phyloP scores from a whole-genome alignment of 768 basidiomycete species.

The Kockovaella imperatae region DNA sequence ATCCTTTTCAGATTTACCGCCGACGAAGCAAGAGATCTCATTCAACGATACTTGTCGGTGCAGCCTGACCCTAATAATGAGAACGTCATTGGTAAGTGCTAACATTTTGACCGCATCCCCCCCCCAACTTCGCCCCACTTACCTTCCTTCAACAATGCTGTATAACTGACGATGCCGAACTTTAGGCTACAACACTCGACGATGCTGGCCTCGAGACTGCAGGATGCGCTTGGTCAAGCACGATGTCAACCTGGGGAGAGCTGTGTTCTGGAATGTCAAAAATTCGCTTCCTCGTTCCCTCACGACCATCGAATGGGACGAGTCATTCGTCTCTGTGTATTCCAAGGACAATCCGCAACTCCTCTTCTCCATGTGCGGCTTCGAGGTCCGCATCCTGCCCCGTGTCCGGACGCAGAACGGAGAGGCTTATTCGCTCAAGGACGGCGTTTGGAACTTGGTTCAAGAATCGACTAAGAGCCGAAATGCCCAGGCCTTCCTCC shows the following conservation, averaged over 20 bases:
- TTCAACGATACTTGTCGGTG: constrained; percentile 92
- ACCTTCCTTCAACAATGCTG: no score
- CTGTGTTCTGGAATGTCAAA: constrained; percentile 99
- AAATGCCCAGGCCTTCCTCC: constrained; percentile 93
- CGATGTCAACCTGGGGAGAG: constrained; percentile 95
- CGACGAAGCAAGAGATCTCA: constrained; percentile 93
- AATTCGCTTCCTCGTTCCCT: constrained; percentile 89
- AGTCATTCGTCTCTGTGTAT: constrained; percentile 93
- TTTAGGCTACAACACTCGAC: constrained; percentile 96
- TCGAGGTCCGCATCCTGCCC: constrained; percentile 93
- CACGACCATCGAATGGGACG: constrained; percentile 99
- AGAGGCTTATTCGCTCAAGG: constrained; percentile 93
- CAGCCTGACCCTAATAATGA: constrained; percentile 98
- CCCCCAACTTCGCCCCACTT: neutral
- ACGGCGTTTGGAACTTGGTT: constrained; percentile 92
- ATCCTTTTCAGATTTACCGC: constrained; percentile 96
- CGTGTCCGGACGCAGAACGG: constrained; percentile 92
- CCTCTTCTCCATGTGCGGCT: constrained; percentile 98
- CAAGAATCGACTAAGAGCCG: constrained; percentile 97
- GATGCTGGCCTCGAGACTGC: constrained; percentile 98
- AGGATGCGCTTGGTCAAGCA: constrained; percentile 99
- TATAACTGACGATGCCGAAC: no score
- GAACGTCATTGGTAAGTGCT: constrained; percentile 64
- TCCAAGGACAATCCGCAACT: constrained; percentile 96
- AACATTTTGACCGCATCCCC: neutral